Conservation (phyloP, 73 alveolate species). For the Stentor roeselii region DNA sequence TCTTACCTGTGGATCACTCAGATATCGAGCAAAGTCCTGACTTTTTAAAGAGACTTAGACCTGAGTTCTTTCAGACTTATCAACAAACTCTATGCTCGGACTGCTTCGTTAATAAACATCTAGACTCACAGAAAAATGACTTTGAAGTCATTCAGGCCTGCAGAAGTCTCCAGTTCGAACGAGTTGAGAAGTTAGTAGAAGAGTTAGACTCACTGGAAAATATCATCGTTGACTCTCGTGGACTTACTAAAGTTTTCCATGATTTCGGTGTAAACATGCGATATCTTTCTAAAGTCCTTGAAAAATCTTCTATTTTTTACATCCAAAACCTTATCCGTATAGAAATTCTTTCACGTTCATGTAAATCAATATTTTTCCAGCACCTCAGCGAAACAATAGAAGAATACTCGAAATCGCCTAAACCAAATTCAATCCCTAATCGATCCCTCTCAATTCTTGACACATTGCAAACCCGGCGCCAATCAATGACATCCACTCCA, state of each 20-base stretch:
- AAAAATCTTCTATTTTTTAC: constrained; percentile 69
- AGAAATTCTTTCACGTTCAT: constrained; percentile 84
- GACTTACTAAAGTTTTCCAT: constrained; percentile 75
- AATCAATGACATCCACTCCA: too few species aligned
- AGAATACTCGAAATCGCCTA: neutral
- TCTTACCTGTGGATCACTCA: constrained; percentile 55
- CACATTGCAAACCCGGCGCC: neutral
- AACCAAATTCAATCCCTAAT: neutral
- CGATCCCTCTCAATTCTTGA: constrained; percentile 27
- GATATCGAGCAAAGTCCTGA: constrained; percentile 31
- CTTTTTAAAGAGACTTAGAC: constrained; percentile 41
- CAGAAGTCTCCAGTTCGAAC: constrained; percentile 33
- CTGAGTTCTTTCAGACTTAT: constrained; percentile 54
- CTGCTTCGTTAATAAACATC: constrained; percentile 36
- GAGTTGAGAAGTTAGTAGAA: constrained; percentile 45
- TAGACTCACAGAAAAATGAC: constrained; percentile 30
- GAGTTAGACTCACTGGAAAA: constrained; percentile 66
- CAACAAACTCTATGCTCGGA: constrained; percentile 59
- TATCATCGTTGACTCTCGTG: constrained; percentile 69
- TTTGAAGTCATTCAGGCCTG: constrained; percentile 57
- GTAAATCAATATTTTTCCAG: constrained; percentile 56
- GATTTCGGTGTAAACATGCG: constrained; percentile 82
- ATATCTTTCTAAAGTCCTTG: constrained; percentile 76
- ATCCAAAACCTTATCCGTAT: constrained; percentile 67
- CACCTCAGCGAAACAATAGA: neutral